These are phyloP conservation scores for Vitis rupestris DNA, from an alignment of 164 flowering plant genomes.

Conservation along the genomic window DNA sequence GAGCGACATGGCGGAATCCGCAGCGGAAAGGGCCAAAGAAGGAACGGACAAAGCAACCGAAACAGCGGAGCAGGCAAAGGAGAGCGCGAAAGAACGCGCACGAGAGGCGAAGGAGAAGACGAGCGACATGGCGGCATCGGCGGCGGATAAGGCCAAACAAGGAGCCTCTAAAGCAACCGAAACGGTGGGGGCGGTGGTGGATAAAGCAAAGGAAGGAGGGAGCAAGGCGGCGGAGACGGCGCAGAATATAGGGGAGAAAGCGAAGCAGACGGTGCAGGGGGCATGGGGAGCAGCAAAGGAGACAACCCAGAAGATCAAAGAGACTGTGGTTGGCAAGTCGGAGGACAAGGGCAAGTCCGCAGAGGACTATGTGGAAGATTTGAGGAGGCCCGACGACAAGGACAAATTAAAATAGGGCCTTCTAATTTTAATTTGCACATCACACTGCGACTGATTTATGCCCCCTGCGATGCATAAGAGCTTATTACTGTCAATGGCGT, in stretches of 20 bases:
- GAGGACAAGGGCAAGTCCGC: constrained; percentile 9
- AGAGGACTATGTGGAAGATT: constrained; percentile 30
- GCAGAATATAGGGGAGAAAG: constrained; percentile 31
- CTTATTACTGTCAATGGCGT: too few relatives aligned
- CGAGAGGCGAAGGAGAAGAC: constrained; percentile 16
- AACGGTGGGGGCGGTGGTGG: constrained; percentile 1
- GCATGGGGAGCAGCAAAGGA: constrained; percentile 58
- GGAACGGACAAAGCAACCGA: constrained; percentile 2
- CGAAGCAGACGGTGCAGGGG: constrained; percentile 43
- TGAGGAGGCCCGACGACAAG: constrained; percentile 14
- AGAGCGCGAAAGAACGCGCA: constrained; percentile 14
- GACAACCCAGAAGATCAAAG: constrained; percentile 53
- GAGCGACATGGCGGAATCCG: constrained; percentile 8
- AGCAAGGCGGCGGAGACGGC: constrained; percentile 22
- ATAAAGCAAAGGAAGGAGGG: constrained; percentile 15
- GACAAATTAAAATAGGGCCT: too few relatives aligned
- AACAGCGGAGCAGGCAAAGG: constrained; percentile 2
- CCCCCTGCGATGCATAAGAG: too few relatives aligned
- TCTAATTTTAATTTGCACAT: too few relatives aligned
- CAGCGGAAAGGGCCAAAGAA: neutral
- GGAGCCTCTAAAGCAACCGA: constrained; percentile 3
- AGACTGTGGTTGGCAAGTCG: constrained; percentile 44
- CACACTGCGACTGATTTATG: too few relatives aligned
- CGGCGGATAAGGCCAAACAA: constrained; percentile 1
- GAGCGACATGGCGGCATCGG: constrained; percentile 9